These are phyloP conservation scores for Lojkania enalia DNA, from an alignment of 2,329 filamentous ascomycete species.

Conservation along the genomic window DNA sequence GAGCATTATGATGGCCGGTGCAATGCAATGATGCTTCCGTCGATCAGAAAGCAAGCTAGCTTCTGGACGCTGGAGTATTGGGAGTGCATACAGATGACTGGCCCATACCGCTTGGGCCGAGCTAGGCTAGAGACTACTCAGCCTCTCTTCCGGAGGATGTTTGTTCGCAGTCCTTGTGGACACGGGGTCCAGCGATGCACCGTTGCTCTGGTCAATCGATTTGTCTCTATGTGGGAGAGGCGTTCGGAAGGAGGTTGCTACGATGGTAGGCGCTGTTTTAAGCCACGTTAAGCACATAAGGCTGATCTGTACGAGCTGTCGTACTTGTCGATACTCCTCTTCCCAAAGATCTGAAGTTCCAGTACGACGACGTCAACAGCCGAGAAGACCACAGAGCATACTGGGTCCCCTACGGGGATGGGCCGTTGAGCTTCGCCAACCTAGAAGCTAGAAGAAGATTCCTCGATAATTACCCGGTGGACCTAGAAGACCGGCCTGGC, in stretches of 20 bases:
- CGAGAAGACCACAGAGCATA: background rate
- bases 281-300: background rate
- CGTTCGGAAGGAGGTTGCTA: background rate
- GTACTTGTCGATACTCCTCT: background rate
- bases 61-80: conserved; percentile 6
- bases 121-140: background rate
- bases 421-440: background rate
- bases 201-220: background rate
- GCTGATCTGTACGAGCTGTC: background rate
- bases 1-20: conserved; percentile 5
- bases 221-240: background rate
- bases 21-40: conserved; percentile 4
- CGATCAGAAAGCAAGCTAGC: background rate
- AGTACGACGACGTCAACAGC: background rate
- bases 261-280: background rate
- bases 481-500: background rate
- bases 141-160: background rate
- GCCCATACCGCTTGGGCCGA: background rate
- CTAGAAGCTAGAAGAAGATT: background rate
- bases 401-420: background rate
- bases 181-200: background rate
- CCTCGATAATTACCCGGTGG: background rate
- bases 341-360: background rate
- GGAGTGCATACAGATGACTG: conserved; percentile 1
- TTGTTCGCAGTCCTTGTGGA: background rate